Percentiles rank a stretch among this genome's conserved stretches.
Conservation (phyloP, 1,284 basidiomycete species). For the Sporisorium scitamineum region DNA sequence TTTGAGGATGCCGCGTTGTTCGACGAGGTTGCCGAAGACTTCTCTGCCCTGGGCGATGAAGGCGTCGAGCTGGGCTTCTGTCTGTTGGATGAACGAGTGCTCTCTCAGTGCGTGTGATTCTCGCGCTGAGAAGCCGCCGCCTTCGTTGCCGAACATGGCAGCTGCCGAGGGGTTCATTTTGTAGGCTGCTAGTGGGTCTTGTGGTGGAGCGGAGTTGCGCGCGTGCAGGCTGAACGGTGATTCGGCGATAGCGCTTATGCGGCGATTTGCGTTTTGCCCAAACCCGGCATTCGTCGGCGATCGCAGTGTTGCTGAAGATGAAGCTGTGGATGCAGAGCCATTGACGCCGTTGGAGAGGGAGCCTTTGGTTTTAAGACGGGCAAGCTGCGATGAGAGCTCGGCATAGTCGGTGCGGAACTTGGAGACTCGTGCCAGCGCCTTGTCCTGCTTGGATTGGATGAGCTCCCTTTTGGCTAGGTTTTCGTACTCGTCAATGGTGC, state of each 20-base stretch:
- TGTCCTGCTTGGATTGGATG: slow-evolving; percentile 65
- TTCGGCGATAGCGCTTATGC: slow-evolving; percentile 41
- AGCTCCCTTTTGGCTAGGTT: slow-evolving; percentile 66
- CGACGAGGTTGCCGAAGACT: slow-evolving; percentile 66
- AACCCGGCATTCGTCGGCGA: slow-evolving; percentile 28
- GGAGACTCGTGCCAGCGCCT: slow-evolving; percentile 59
- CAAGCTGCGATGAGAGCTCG: slow-evolving; percentile 51
- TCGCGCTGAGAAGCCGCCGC: slow-evolving; percentile 42
- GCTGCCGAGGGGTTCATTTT: slow-evolving; percentile 62
- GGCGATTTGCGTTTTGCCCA: slow-evolving; percentile 21
- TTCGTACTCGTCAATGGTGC: slow-evolving; percentile 68
- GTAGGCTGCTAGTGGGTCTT: slow-evolving; percentile 64
- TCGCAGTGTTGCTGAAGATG: slow-evolving; percentile 14
- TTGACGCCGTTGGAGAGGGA: slow-evolving; percentile 18
- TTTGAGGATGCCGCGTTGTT: slow-evolving; percentile 67
- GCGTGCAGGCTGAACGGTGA: slow-evolving; percentile 60
- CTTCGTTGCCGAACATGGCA: slow-evolving; percentile 58
- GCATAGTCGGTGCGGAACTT: slow-evolving; percentile 65
- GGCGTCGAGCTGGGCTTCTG: slow-evolving; percentile 65
- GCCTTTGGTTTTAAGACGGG: slow-evolving; percentile 50
- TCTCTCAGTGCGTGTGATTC: slow-evolving; percentile 66
- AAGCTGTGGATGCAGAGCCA: not conserved
- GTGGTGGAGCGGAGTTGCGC: slow-evolving; percentile 33
- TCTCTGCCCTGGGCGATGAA: slow-evolving; percentile 68
- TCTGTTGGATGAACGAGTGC: slow-evolving; percentile 67